phyloP scores from a whole-genome alignment of 257 asterid species.

The Verbena officinalis region DNA sequence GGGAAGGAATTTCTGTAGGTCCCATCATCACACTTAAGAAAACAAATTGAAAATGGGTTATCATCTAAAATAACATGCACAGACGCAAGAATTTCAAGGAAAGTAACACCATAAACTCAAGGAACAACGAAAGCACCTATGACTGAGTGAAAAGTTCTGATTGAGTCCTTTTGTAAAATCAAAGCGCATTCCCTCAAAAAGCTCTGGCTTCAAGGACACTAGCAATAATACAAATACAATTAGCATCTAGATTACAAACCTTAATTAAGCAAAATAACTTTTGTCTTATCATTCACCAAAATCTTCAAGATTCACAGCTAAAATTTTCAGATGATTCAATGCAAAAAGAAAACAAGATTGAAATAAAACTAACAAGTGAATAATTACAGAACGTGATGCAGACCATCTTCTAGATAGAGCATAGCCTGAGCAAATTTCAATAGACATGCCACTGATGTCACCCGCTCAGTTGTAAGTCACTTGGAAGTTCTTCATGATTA shows the following conservation, averaged over 20 bases:
- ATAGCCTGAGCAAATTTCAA: slow-evolving; percentile 1
- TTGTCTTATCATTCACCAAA: slow-evolving; percentile 35
- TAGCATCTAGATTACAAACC: slow-evolving; percentile 18
- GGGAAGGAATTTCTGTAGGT: slow-evolving; percentile 91
- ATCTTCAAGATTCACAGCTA: background rate
- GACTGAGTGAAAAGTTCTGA: slow-evolving; percentile 88
- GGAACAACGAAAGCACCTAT: slow-evolving; percentile 60
- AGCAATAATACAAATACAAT: slow-evolving; percentile 39
- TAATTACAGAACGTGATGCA: too few relatives aligned
- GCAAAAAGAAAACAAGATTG: background rate
- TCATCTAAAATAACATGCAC: slow-evolving; percentile 22
- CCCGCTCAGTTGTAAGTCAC: slow-evolving; percentile 1
- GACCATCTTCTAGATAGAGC: background rate
- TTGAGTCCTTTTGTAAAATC: slow-evolving; percentile 94
- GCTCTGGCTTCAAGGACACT: slow-evolving; percentile 99
- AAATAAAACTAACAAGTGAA: background rate
- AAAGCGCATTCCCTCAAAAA: slow-evolving; percentile 97
- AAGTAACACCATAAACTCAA: background rate
- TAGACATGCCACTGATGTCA: background rate
- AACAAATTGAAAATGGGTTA: slow-evolving; percentile 20
- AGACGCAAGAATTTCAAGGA: background rate
- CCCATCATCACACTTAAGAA: slow-evolving; percentile 89
- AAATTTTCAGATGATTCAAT: background rate
- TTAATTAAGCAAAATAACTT: slow-evolving; percentile 47
- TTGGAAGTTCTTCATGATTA: background rate